Base-by-base conservation (phyloP, 371 early-diverging fungal species). In the Circinella minor region DNA sequence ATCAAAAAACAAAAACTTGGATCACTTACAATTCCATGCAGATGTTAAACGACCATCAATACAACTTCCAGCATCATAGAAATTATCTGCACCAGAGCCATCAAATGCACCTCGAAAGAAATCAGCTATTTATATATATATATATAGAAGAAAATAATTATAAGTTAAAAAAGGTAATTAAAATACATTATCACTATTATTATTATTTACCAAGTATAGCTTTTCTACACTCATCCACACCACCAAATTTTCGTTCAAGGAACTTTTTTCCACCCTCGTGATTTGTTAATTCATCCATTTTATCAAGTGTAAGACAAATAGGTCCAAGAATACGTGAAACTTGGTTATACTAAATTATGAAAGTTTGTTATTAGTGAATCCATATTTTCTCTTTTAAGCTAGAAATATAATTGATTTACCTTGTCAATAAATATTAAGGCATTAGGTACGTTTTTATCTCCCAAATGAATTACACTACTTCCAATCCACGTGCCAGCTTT, bases 341-440 rank as follows among this genome's bases (percentile, higher is more conserved):
- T 87, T 98, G 98, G 67, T 95, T 96, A 81, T 98, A 98, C 89
- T 92, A 83, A 43, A 27, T 43, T 9, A 9, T 43, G 3, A 43
- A 43, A 43, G 27, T 27, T 27, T 27, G 27, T 27, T 27, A 27
- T 27, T 27, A 27, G 27, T 27, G 2, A 27, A 27, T 27, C 27
- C 27, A 27, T 27, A 27, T 27, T 27, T 27, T 27, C 27, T 27
- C 27, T 27, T 27, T 27, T 27, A 27, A 27, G 27, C 27, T 27
- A 27, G 11, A 34, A 48, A 4, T 36, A 54, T 55, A 20, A 10
- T 59, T 6, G 0, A 27, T 48, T 76, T 78, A 82, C 88, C 77
- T 95, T 95, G 88, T 96, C 98, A 72, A 98, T 98, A 72, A 98
- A 98, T 89, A 96, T 91, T 51, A 98, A 87, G 8, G 99, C 95